Evolutionary conservation across 768 basidiomycete species (phyloP).

Genomic region (Russula ochroleuca): DNA sequence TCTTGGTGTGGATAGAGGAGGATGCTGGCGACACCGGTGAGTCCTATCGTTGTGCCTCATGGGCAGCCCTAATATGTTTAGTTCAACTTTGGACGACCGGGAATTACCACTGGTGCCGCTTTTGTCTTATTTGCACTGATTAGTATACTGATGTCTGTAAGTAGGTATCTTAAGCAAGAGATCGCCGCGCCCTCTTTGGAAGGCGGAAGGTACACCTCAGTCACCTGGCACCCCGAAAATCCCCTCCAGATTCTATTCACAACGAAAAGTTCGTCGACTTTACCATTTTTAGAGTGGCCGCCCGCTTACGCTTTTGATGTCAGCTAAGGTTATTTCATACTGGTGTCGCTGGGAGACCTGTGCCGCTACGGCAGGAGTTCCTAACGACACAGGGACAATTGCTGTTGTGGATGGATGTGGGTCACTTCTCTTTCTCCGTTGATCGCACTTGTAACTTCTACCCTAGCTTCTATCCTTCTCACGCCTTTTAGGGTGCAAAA

Average conservation of each 20-base stretch:
- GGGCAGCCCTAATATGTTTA: conserved; percentile 30
- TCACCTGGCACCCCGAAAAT: conserved; percentile 86
- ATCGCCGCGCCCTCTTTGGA: conserved; percentile 43
- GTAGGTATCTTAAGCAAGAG: conserved; percentile 92
- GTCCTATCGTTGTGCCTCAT: conserved; percentile 31
- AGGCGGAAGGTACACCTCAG: conserved; percentile 59
- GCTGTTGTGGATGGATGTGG: conserved; percentile 86
- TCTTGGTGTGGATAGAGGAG: conserved; percentile 80
- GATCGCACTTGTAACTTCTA: background rate
- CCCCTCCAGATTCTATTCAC: conserved; percentile 60
- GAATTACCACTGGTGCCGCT: conserved; percentile 85
- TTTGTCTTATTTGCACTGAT: background rate
- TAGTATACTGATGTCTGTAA: conserved; percentile 11
- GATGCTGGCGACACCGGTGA: conserved; percentile 66
- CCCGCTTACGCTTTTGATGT: conserved; percentile 1
- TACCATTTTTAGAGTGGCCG: background rate
- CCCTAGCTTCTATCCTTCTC: conserved; percentile 64
- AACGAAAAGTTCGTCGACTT: conserved; percentile 51
- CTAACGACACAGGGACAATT: conserved; percentile 77
- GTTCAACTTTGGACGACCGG: conserved; percentile 94
- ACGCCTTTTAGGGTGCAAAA: conserved; percentile 94
- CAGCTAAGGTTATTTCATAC: conserved; percentile 55
- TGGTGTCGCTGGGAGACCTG: conserved; percentile 79
- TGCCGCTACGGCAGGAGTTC: conserved; percentile 51
- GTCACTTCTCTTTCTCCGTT: conserved; percentile 30